Base-by-base conservation (phyloP, 129 eudicot species). In the Flaveria ramosissima region DNA sequence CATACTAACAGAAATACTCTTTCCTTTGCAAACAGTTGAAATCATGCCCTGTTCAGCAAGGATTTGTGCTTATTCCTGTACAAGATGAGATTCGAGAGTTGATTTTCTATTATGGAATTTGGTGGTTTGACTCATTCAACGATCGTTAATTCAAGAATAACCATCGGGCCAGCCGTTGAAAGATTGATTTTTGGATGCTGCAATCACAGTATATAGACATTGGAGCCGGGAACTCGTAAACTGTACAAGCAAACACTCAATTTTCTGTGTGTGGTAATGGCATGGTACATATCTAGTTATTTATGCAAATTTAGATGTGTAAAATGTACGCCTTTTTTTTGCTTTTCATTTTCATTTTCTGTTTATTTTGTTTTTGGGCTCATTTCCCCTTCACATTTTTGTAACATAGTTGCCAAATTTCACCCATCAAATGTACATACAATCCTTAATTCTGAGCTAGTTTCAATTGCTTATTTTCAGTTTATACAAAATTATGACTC, bases 281-380 rank as follows among this genome's bases (percentile, higher is more conserved):
- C 83, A 32, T 85, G 82, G 89, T 85, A 82, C 80, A 85, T 78
- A 85, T 73, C 71, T 77, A 68, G 73, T 72, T 65, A 59, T 61
- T 76, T 65, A 75, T 79, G 46, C 55, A 57, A 61, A 68, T 67
- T 68, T 81, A 71, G 78, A 67, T 72, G 74, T 84, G 85, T 84
- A 80, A 30, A 77, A 84, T 74, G 75, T 81, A 83, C 74, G 81
- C 53, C 39, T 70, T 78, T 78, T 78, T 23, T 61, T 75, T 61
- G 20, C 7, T 19, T 17, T 21, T 36, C 41, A 36, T 36, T 52
- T 79, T 50, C 17, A 43, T 66, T 42, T 52, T 48, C 67, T 30
- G 50, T 70, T 50, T 16, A 36, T 56, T 66, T 8, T 76, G 7
- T 71, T 45, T 20, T 46, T 77, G 68, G 83, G 68, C 70, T 70